Evolutionary conservation across 805 yeast genomes (phyloP), one percentile per base, ranked within the genome.

Genomic region (Saccharomycopsis schoenii): DNA sequence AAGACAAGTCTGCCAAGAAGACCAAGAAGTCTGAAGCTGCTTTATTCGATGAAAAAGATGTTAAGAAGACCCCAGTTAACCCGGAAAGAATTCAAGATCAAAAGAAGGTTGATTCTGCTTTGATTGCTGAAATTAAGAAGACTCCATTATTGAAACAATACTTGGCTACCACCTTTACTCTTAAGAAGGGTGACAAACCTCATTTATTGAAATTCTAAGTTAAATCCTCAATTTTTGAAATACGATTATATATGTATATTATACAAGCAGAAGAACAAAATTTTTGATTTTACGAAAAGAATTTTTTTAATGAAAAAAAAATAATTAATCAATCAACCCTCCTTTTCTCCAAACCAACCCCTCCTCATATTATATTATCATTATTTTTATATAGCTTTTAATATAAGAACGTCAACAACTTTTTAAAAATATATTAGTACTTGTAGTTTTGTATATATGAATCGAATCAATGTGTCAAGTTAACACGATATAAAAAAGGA

Each of bases 161-260:
- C 88, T 85, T 93, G 77, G 87, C 97, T 71, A 77, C 97, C 72
- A 82, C 96, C 70, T 93, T 93, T 92, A 88, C 97, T 71, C 86
- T 94, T 81, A 92, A 90, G 88, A 85, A 83, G 81, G 98, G 98
- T 80, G 99, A 93, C 85, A 90, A 82, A 80, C 99, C 98, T 75
- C 98, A 93, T 81, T 85, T 88, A 77, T 89, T 94, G 87, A 90
- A 89, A 84, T 93, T 94, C 81, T 93, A 91, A 87, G 71, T 58
- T 39, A 39, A 37, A 37, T 37, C 25, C 52, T 25, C 25, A 47
- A 47, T 47, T 47, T 47, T 47, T 47, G 52, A 47, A 47, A 24
- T 19, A 47, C 21, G 52, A 47, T 47, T 47, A 47, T 47, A 47
- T 47, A 19, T 47, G 15, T 47, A 47, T 47, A 47, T 47, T 47